Conservation (phyloP, 306 rosid genomes). For the Albizia julibrissin region DNA sequence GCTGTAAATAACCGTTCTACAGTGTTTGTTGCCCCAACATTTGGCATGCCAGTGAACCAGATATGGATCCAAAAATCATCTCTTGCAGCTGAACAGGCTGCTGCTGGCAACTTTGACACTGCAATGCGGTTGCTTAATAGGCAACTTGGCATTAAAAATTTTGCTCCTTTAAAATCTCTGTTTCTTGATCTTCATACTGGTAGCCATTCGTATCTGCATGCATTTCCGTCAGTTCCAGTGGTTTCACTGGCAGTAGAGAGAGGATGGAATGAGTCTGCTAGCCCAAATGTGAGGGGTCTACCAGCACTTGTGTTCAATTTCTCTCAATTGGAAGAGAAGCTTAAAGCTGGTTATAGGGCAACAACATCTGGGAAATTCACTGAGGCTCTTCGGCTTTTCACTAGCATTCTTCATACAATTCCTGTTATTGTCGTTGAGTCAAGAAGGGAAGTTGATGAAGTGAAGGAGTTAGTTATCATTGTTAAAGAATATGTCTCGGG, state of each 20-base stretch:
- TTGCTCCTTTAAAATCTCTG: slow-evolving; percentile 71
- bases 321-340: slow-evolving; percentile 87
- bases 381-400: slow-evolving; percentile 71
- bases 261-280: slow-evolving; percentile 80
- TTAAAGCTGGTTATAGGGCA: slow-evolving; percentile 86
- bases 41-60: slow-evolving; percentile 92
- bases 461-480: slow-evolving; percentile 67
- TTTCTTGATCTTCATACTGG: slow-evolving; percentile 81
- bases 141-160: slow-evolving; percentile 87
- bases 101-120: slow-evolving; percentile 93
- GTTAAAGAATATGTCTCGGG: slow-evolving; percentile 60
- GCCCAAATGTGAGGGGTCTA: slow-evolving; percentile 79
- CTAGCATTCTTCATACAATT: slow-evolving; percentile 75
- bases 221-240: slow-evolving; percentile 78
- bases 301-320: slow-evolving; percentile 78
- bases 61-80: slow-evolving; percentile 92
- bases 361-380: slow-evolving; percentile 78
- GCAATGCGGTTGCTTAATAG: slow-evolving; percentile 90
- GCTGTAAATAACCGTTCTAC: slow-evolving; percentile 55
- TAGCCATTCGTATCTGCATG: slow-evolving; percentile 78
- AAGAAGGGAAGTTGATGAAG: slow-evolving; percentile 94
- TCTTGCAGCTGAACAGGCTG: slow-evolving; percentile 97
- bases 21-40: slow-evolving; percentile 81
- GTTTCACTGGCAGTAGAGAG: slow-evolving; percentile 83
- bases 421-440: slow-evolving; percentile 89